Evolutionary conservation across 2,329 filamentous ascomycete genomes (phyloP).

Genomic region (Diplodia seriata): DNA sequence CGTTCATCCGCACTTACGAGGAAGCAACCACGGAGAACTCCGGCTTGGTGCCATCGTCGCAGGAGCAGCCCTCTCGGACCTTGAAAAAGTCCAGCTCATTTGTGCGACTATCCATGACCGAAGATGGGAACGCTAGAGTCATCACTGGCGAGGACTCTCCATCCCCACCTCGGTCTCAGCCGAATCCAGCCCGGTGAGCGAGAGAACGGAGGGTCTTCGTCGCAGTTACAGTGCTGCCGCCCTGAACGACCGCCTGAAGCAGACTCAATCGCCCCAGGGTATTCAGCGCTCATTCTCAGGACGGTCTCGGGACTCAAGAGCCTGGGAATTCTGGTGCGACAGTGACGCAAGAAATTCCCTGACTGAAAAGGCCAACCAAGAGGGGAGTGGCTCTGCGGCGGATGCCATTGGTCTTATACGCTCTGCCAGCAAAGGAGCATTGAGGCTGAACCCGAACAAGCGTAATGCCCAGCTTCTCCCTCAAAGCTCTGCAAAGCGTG

Average conservation of each 20-base stretch:
- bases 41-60: not conserved
- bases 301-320: slow-evolving; percentile 82
- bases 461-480: slow-evolving; percentile 62
- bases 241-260: slow-evolving; percentile 46
- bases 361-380: slow-evolving; percentile 80
- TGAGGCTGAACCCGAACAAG: slow-evolving; percentile 65
- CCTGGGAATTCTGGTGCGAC: slow-evolving; percentile 91
- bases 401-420: slow-evolving; percentile 82
- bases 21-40: slow-evolving; percentile 35
- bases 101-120: slow-evolving; percentile 80
- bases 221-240: slow-evolving; percentile 73
- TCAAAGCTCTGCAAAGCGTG: slow-evolving; percentile 39
- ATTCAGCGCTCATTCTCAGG: slow-evolving; percentile 63
- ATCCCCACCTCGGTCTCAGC: slow-evolving; percentile 66
- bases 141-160: slow-evolving; percentile 72
- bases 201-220: slow-evolving; percentile 62
- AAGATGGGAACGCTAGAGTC: slow-evolving; percentile 90
- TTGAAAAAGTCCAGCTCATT: slow-evolving; percentile 56
- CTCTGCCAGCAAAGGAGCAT: slow-evolving; percentile 65
- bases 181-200: slow-evolving; percentile 55
- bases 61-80: slow-evolving; percentile 42
- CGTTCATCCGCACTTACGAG: slow-evolving; percentile 47
- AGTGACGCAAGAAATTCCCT: slow-evolving; percentile 79
- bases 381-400: slow-evolving; percentile 78
- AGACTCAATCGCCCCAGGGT: slow-evolving; percentile 40